These are phyloP conservation scores for Arthrobotrys iridis DNA, from an alignment of 2,329 filamentous ascomycete genomes.

Conservation along the genomic window DNA sequence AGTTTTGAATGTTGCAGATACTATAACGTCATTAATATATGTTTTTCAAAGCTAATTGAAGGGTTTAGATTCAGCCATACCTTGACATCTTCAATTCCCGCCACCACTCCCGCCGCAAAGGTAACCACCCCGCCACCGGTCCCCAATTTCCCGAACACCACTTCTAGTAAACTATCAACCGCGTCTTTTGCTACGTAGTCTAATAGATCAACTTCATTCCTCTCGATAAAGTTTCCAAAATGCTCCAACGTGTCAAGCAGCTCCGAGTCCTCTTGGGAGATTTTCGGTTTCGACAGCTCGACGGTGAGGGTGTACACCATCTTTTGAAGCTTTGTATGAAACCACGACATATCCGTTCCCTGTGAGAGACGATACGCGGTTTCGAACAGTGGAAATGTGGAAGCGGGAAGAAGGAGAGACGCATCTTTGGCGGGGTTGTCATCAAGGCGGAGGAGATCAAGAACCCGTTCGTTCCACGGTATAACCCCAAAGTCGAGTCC, in stretches of 20 bases:
- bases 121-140: slow-evolving; percentile 48
- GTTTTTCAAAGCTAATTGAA: not conserved
- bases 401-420: not conserved
- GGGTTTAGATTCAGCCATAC: slow-evolving; percentile 15
- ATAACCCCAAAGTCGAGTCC: slow-evolving; percentile 43
- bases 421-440: not conserved
- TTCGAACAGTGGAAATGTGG: slow-evolving; percentile 24
- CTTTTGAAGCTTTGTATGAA: slow-evolving; percentile 22
- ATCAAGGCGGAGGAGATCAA: slow-evolving; percentile 1
- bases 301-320: slow-evolving; percentile 38
- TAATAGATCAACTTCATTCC: slow-evolving; percentile 28
- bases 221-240: slow-evolving; percentile 23
- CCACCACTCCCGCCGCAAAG: slow-evolving; percentile 45
- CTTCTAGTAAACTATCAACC: slow-evolving; percentile 42
- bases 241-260: slow-evolving; percentile 2
- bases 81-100: slow-evolving; percentile 33
- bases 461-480: slow-evolving; percentile 25
- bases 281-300: slow-evolving; percentile 3
- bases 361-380: slow-evolving; percentile 30
- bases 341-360: slow-evolving; percentile 37
- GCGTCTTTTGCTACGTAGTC: slow-evolving; percentile 40
- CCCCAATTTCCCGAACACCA: slow-evolving; percentile 22
- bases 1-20: slow-evolving; percentile 56
- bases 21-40: slow-evolving; percentile 53
- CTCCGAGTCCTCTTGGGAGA: not conserved